Percentiles rank a stretch among this genome's conserved stretches.
These are phyloP conservation scores for Alternaria angustiovoidea DNA, from an alignment of 2,329 filamentous ascomycete genomes.

Conservation along the genomic window DNA sequence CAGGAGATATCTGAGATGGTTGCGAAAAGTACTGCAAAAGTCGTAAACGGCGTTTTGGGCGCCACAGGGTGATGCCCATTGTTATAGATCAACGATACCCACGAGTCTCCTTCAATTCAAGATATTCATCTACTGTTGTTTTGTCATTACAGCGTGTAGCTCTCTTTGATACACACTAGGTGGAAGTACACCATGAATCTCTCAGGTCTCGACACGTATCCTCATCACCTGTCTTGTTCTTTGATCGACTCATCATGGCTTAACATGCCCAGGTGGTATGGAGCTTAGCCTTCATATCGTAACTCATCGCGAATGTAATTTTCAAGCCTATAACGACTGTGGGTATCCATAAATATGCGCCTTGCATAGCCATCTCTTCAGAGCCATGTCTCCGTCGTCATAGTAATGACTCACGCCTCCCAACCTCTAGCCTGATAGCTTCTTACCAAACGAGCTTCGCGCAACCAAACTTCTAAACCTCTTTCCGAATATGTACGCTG, in stretches of 20 bases:
- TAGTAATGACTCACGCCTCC: neutral
- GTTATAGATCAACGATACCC: neutral
- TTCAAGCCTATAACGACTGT: neutral
- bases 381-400: neutral
- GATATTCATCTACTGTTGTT: neutral
- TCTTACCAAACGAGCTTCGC: constrained; percentile 30
- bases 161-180: neutral
- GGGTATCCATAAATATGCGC: neutral
- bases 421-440: constrained; percentile 19
- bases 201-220: neutral
- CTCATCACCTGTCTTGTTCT: neutral
- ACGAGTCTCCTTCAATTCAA: neutral
- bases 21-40: neutral
- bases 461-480: constrained; percentile 43
- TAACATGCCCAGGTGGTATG: neutral
- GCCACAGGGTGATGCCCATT: neutral
- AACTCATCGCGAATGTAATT: neutral
- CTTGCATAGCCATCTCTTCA: neutral
- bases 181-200: fast-evolving
- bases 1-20: neutral
- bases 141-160: too few relatives aligned
- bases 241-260: neutral
- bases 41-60: neutral
- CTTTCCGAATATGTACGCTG: constrained; percentile 61
- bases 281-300: neutral